Evolutionary conservation across 2,329 filamentous ascomycete genomes (phyloP).

Genomic region (Escovopsis weberi): DNA sequence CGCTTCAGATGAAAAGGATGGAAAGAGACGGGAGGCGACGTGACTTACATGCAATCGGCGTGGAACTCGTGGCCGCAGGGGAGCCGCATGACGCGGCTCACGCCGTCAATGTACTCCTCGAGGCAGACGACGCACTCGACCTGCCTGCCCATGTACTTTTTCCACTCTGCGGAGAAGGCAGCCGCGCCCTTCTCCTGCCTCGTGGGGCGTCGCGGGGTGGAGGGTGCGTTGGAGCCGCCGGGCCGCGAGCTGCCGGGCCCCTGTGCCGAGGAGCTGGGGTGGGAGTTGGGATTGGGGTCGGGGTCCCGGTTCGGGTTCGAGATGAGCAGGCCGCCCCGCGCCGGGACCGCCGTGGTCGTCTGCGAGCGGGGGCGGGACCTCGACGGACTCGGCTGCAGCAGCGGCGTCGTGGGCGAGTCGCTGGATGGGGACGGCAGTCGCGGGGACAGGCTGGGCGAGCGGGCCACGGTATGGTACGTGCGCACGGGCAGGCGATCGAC

Average conservation of each 20-base stretch:
- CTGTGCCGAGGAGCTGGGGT: slow-evolving; percentile 26
- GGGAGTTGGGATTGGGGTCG: too few relatives aligned
- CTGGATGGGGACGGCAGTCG: slow-evolving; percentile 47
- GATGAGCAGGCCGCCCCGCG: slow-evolving; percentile 31
- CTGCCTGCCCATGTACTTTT: slow-evolving; percentile 51
- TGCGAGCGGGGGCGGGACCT: slow-evolving; percentile 47
- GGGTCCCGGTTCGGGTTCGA: too few relatives aligned
- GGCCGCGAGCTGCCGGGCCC: slow-evolving; percentile 21
- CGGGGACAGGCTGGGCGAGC: slow-evolving; percentile 39
- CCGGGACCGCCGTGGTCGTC: slow-evolving; percentile 47
- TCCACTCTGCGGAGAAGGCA: slow-evolving; percentile 38
- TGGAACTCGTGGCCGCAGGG: slow-evolving; percentile 98
- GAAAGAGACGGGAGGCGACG: not conserved
- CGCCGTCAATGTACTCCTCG: slow-evolving; percentile 89
- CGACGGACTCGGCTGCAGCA: slow-evolving; percentile 48
- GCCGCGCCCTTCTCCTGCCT: slow-evolving; percentile 32
- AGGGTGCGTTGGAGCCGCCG: slow-evolving; percentile 10
- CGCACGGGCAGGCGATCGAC: slow-evolving; percentile 89
- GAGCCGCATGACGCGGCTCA: slow-evolving; percentile 90
- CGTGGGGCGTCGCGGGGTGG: slow-evolving; percentile 11
- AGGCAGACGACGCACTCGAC: slow-evolving; percentile 93
- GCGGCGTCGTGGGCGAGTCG: slow-evolving; percentile 62
- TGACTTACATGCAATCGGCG: slow-evolving; percentile 89
- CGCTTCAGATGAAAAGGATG: slow-evolving; percentile 1
- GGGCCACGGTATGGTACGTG: slow-evolving; percentile 77